Evolutionary conservation across 2,329 filamentous ascomycete genomes (phyloP).

Genomic region (Fusarium temperatum): DNA sequence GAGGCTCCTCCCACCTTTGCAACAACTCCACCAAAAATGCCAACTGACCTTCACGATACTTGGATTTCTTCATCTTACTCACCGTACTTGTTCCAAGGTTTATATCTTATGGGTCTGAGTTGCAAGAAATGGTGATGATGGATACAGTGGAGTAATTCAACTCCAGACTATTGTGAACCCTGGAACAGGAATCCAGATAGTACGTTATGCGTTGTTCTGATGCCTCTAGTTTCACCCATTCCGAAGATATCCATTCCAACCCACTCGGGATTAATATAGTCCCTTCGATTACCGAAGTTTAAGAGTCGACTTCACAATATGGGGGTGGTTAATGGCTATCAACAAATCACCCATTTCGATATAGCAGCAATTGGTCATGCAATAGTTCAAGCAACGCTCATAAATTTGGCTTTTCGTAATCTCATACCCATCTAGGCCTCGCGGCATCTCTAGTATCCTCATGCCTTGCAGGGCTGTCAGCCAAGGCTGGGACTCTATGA

Average conservation of each 20-base stretch:
- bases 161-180: too few relatives aligned
- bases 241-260: background rate
- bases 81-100: background rate
- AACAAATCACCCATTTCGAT: background rate
- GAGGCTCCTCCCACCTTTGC: slow-evolving; percentile 29
- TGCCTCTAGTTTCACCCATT: too few relatives aligned
- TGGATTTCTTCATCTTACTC: slow-evolving; percentile 15
- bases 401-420: slow-evolving; percentile 23
- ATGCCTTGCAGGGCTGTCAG: slow-evolving; percentile 69
- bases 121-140: too few relatives aligned
- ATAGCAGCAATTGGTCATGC: background rate
- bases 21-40: slow-evolving; percentile 34
- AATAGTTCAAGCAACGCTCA: slow-evolving; percentile 17
- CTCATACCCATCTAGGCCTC: slow-evolving; percentile 70
- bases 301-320: slow-evolving; percentile 1
- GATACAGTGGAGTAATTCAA: too few relatives aligned
- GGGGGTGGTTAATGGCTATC: background rate
- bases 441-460: slow-evolving; percentile 66
- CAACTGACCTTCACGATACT: slow-evolving; percentile 35
- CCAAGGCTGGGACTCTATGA: slow-evolving; percentile 66
- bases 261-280: background rate
- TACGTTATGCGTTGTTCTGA: too few relatives aligned
- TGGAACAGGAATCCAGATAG: too few relatives aligned
- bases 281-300: background rate
- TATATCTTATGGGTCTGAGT: too few relatives aligned